These are phyloP conservation scores for Boletus bicolor DNA, from an alignment of 768 basidiomycete genomes.

Conservation along the genomic window DNA sequence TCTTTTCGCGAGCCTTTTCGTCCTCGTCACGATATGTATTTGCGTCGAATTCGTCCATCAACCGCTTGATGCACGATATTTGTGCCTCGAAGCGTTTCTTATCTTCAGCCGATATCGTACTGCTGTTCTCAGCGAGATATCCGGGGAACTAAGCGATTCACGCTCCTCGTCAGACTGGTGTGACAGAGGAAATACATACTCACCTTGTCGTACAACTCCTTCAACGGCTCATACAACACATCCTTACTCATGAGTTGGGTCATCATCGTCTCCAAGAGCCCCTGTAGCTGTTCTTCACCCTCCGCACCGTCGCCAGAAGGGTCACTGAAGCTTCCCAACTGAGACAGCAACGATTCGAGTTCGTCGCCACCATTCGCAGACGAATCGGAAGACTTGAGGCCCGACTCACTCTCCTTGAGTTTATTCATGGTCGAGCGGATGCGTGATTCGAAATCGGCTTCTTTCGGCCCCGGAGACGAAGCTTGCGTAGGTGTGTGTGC, in stretches of 20 bases:
- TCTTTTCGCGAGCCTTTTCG: constrained; percentile 38
- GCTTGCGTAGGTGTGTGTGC: background rate
- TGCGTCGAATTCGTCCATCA: constrained; percentile 66
- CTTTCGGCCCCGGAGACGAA: constrained; percentile 8
- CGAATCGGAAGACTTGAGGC: constrained; percentile 20
- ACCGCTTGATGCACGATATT: constrained; percentile 48
- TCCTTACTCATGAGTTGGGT: constrained; percentile 32
- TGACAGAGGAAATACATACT: background rate
- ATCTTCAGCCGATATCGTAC: constrained; percentile 55
- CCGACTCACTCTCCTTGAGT: constrained; percentile 62
- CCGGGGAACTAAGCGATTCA: constrained; percentile 58
- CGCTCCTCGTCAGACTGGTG: constrained; percentile 14
- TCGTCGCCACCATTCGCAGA: constrained; percentile 23
- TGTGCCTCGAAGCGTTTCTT: constrained; percentile 64
- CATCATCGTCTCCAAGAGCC: constrained; percentile 67
- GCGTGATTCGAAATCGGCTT: constrained; percentile 59
- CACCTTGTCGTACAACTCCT: constrained; percentile 53
- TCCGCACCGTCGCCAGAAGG: constrained; percentile 37
- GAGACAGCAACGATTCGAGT: constrained; percentile 52
- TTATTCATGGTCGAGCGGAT: constrained; percentile 74
- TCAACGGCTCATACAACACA: constrained; percentile 78
- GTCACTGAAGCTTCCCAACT: constrained; percentile 34
- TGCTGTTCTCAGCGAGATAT: constrained; percentile 60
- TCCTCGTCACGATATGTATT: constrained; percentile 57
- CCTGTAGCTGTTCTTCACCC: constrained; percentile 54